Evolutionary conservation across 345 rosid genomes (phyloP), one percentile per base, ranked within the genome.

Genomic region (Citrus australasica): DNA sequence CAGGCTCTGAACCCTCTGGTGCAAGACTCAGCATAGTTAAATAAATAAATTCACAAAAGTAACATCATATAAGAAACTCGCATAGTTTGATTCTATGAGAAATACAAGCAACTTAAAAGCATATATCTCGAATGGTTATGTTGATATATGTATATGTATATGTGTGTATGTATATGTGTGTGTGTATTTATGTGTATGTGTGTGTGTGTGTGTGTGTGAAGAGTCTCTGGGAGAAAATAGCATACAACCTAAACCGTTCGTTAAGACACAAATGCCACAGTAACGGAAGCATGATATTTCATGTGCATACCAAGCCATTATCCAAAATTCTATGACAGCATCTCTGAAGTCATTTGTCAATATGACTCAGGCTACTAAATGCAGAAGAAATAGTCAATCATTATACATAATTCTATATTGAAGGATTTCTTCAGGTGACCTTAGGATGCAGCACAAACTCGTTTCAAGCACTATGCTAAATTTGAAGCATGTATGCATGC

Each of bases 1-100:
- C 85, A 94, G 80, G 85, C 83, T 69, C 79, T 96, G 98, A 71
- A 89, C 89, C 80, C 95, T 89, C 98, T 94, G 85, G n/a, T 55
- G 72, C 55, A 86, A 83, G 58, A 76, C 55, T 61, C 33, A 70
- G 27, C 35, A 28, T 40, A 40, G 75, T 83, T 76, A 85, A 64
- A 81, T 67, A 70, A 76, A 68, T 79, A 58, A 83, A 79, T 69
- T 62, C 40, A 73, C 62, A 59, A 79, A 32, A 48, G 40, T 33
- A 30, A 56, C 69, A 73, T 30, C 40, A 55, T 48, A 59, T 48
- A n/a, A 16, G 76, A 70, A 76, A 74, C 73, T 63, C 33, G 51
- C 21, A 32, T 35, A 25, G n/a, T 58, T 46, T 56, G 37, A 35
- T 24, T 68, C n/a, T 14, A 38, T 56, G 27, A 24, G 55, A 67